Conservation (phyloP, 2,329 filamentous ascomycete genomes). For the Didymella sp. region DNA sequence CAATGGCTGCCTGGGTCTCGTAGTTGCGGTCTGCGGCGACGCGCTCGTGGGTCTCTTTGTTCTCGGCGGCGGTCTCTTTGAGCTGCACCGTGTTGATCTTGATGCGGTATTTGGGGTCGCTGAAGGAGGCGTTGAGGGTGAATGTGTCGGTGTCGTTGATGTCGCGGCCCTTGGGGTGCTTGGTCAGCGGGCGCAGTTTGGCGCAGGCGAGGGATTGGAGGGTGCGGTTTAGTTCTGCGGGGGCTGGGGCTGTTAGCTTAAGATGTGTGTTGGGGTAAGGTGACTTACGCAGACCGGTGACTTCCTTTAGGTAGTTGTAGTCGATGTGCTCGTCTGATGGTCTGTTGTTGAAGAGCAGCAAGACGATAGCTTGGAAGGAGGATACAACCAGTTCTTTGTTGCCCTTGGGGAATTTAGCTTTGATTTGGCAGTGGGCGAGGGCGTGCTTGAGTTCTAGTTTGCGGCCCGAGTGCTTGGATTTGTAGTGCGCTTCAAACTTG, state of each 20-base stretch:
- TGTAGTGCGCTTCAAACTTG: constrained; percentile 85
- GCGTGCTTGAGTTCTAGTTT: constrained; percentile 91
- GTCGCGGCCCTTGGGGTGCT: constrained; percentile 84
- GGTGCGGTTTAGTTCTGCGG: constrained; percentile 83
- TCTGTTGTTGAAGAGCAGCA: constrained; percentile 86
- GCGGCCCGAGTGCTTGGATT: constrained; percentile 85
- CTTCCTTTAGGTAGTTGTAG: constrained; percentile 76
- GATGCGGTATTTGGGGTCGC: constrained; percentile 82
- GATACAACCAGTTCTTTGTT: constrained; percentile 89
- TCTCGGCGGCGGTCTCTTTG: constrained; percentile 94
- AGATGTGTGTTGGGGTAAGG: background rate
- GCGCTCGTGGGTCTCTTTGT: constrained; percentile 89
- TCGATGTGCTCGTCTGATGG: constrained; percentile 68
- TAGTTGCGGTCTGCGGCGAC: constrained; percentile 90
- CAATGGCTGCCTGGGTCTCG: constrained; percentile 96
- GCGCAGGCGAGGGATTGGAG: constrained; percentile 95
- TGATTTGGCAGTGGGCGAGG: constrained; percentile 88
- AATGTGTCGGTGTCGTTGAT: constrained; percentile 83
- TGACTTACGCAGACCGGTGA: constrained; percentile 72
- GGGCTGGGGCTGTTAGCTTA: constrained; percentile 55
- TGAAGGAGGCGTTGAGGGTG: constrained; percentile 77
- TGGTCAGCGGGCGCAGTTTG: constrained; percentile 81
- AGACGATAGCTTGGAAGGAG: constrained; percentile 88
- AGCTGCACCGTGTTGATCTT: constrained; percentile 99
- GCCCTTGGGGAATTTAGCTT: constrained; percentile 79